Evolutionary conservation across 805 yeast genomes (phyloP).

Genomic region (Sugiyamaella boreocaroliniensis): DNA sequence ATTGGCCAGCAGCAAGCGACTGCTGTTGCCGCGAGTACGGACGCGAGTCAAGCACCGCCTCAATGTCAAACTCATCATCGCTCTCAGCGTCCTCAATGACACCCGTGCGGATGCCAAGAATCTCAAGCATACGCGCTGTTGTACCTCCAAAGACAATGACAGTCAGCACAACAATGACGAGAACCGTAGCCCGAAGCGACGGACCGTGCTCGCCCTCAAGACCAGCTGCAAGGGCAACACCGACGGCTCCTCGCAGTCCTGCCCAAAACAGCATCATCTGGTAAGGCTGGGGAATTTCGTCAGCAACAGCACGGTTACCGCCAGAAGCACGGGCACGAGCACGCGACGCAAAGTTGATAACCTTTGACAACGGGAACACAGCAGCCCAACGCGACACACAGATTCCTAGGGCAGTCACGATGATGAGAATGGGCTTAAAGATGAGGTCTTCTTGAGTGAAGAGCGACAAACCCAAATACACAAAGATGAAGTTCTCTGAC

Average conservation of each 20-base stretch:
- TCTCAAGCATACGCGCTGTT: constrained; percentile 96
- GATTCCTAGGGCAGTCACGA: constrained; percentile 81
- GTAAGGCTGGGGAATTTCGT: constrained; percentile 89
- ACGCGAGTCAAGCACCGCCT: constrained; percentile 36
- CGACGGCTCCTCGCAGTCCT: constrained; percentile 97
- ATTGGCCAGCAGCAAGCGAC: background rate
- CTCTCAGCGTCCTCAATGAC: constrained; percentile 74
- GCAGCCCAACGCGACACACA: constrained; percentile 97
- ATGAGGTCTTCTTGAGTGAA: constrained; percentile 95
- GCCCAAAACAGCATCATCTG: constrained; percentile 99
- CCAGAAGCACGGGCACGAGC: constrained; percentile 25
- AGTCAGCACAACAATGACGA: constrained; percentile 93
- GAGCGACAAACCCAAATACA: constrained; percentile 85
- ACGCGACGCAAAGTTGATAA: constrained; percentile 73
- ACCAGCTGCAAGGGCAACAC: constrained; percentile 98
- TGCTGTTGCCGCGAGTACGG: constrained; percentile 2
- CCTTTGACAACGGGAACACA: constrained; percentile 83
- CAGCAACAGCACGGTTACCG: constrained; percentile 40
- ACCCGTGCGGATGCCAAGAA: constrained; percentile 87
- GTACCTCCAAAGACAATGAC: constrained; percentile 97
- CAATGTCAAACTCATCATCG: constrained; percentile 95
- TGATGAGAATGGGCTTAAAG: constrained; percentile 87
- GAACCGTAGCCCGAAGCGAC: constrained; percentile 84
- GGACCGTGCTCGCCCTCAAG: constrained; percentile 88
- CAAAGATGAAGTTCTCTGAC: constrained; percentile 93